A percentile compares a stretch with the other conserved stretches of the same genome.
These are phyloP conservation scores for Nakazawaea laoshanensis DNA, from an alignment of 805 yeast species.

Conservation along the genomic window DNA sequence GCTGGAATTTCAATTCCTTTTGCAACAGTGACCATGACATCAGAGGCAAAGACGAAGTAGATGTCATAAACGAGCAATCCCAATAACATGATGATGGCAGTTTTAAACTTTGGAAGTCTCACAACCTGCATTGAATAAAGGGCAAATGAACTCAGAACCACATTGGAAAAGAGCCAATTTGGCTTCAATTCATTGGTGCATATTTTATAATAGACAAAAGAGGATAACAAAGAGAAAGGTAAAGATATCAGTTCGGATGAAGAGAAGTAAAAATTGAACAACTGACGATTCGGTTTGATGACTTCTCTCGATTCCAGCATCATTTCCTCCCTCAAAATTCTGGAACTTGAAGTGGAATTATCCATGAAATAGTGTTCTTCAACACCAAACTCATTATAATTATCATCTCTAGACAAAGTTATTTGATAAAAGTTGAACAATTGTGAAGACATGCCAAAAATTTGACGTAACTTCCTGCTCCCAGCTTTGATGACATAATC, in stretches of 20 bases:
- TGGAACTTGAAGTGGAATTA: constrained; percentile 21
- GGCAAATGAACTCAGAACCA: constrained; percentile 32
- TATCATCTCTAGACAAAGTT: constrained; percentile 29
- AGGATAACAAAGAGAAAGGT: constrained; percentile 13
- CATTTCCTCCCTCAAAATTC: constrained; percentile 19
- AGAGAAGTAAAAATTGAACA: constrained; percentile 25
- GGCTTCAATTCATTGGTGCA: constrained; percentile 18
- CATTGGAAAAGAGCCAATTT: constrained; percentile 41
- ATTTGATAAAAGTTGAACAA: constrained; percentile 30
- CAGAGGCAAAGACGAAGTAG: constrained; percentile 57
- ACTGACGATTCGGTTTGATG: constrained; percentile 22
- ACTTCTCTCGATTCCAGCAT: constrained; percentile 15
- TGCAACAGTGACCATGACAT: constrained; percentile 58
- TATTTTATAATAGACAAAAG: constrained; percentile 3
- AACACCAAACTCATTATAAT: constrained; percentile 28
- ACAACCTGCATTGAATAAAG: constrained; percentile 31
- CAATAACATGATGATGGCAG: constrained; percentile 34
- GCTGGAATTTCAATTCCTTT: constrained; percentile 45
- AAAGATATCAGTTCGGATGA: constrained; percentile 19
- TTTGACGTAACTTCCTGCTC: constrained; percentile 19
- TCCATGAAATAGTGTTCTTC: constrained; percentile 23
- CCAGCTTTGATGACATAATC: constrained; percentile 19
- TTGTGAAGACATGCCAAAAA: too few relatives aligned
- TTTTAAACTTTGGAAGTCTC: constrained; percentile 33
- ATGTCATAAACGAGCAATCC: constrained; percentile 55